phyloP scores from a whole-genome alignment of 148 eudicot genomes.

The Bassia scoparia region DNA sequence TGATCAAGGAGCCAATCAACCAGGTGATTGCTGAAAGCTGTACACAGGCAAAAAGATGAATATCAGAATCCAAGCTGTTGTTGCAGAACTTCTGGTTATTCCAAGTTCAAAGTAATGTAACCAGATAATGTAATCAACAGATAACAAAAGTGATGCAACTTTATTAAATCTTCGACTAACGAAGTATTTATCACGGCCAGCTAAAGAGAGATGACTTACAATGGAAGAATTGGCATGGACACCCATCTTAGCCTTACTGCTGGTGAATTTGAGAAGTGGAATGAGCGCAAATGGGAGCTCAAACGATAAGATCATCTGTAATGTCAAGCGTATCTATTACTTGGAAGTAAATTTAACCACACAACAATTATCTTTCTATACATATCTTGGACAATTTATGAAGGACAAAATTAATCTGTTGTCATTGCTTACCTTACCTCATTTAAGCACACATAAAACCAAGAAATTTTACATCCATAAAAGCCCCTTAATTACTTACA shows the following conservation, averaged over 20 bases:
- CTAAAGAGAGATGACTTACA: constrained; percentile 34
- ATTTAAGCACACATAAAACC: background rate
- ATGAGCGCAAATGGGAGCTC: constrained; percentile 98
- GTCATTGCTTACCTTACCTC: background rate
- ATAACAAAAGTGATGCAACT: background rate
- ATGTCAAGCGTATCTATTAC: constrained; percentile 1
- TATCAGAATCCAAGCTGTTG: background rate
- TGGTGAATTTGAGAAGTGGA: constrained; percentile 97
- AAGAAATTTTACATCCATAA: background rate
- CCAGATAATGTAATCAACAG: background rate
- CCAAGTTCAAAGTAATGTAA: background rate
- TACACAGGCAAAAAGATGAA: background rate
- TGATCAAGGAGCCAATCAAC: constrained; percentile 81
- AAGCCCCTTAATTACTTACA: background rate
- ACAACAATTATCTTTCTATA: background rate
- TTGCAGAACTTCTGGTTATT: too few species aligned
- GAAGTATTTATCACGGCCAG: background rate
- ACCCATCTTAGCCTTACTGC: constrained; percentile 98
- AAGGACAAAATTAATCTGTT: background rate
- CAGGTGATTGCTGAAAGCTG: constrained; percentile 85
- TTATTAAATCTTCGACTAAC: background rate
- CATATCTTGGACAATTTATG: background rate
- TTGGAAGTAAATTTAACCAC: too few species aligned
- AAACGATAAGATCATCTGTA: constrained; percentile 96
- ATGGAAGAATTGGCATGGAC: constrained; percentile 55